These are phyloP conservation scores for Rhizophora apiculata DNA, from an alignment of 345 rosid genomes.

Conservation along the genomic window DNA sequence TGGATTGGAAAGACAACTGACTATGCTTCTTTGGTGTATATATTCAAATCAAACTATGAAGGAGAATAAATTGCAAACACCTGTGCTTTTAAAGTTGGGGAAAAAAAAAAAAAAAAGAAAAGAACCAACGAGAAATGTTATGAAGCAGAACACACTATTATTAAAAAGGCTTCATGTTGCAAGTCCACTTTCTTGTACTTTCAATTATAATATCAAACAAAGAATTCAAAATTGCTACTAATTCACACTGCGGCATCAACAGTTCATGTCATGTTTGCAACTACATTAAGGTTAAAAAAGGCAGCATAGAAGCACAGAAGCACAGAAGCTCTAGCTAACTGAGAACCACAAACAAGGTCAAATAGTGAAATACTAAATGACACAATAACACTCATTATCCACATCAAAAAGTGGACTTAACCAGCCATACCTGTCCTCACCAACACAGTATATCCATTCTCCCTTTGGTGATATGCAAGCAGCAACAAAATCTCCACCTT, in stretches of 20 bases:
- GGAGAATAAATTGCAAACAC: no score
- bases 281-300: neutral
- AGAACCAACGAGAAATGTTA: neutral
- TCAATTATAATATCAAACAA: neutral
- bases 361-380: no score
- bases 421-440: constrained; percentile 70
- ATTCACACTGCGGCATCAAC: neutral
- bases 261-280: neutral
- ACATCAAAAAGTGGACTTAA: no score
- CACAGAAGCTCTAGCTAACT: no score
- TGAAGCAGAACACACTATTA: neutral
- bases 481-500: constrained; percentile 93
- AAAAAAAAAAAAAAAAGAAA: neutral
- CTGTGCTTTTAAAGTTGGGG: no score
- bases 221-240: neutral
- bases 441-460: constrained; percentile 94
- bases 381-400: no score
- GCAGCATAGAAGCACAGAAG: neutral
- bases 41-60: no score
- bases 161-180: neutral
- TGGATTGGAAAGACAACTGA: no score
- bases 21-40: no score
- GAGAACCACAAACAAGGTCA: neutral
- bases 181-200: neutral
- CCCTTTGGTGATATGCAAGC: constrained; percentile 96